Base-by-base conservation (phyloP, 2,329 filamentous ascomycete genomes). In the Botrytis medusae region DNA sequence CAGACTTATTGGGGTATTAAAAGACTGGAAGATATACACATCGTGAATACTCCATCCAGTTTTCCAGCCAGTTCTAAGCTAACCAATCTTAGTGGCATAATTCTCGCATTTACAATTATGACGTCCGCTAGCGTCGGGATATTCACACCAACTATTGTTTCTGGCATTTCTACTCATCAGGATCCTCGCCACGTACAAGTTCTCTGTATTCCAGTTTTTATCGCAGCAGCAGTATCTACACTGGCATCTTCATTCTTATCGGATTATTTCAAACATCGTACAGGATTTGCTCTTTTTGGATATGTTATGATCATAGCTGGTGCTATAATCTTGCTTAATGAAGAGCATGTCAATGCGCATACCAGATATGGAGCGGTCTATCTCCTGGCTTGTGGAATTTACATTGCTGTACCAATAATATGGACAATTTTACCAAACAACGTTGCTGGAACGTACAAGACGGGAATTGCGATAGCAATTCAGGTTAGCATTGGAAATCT, bases 401-500 rank as follows among this genome's bases (percentile, higher is more conserved):
- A 65, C 7, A 34, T 65, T n/a, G 44, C 63, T 48, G 10, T 37
- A 34, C 63, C 63, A 9, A 37, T 65, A 16, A 18, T 65, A n/a
- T 65, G 29, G 44, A 51, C 44, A 5, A 65, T 65, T n/a, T 25
- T 65, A 32, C 46, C 63, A 51, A 65, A 37, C 22, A 65, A 37
- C 25, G n/a, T 54, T 54, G 20, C 44, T 51, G 46, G 44, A 40
- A 37, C 44, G n/a, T 37, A 40, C 22, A 40, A 65, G 44, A 51
- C 48, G 22, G 64, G 64, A 10, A 40, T 54, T 32, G 34, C 64
- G 10, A 54, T 54, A 68, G 22, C 22, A 4, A 22, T 40, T 51
- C 46, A 68, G 37, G 34, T 40, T 32, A 54, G 46, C 25, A 54
- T 68, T 54, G 46, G 64, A 1, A 68, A 68, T 68, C 20, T 68